Conservation (phyloP, 768 basidiomycete species). For the Pluteus cervinus region DNA sequence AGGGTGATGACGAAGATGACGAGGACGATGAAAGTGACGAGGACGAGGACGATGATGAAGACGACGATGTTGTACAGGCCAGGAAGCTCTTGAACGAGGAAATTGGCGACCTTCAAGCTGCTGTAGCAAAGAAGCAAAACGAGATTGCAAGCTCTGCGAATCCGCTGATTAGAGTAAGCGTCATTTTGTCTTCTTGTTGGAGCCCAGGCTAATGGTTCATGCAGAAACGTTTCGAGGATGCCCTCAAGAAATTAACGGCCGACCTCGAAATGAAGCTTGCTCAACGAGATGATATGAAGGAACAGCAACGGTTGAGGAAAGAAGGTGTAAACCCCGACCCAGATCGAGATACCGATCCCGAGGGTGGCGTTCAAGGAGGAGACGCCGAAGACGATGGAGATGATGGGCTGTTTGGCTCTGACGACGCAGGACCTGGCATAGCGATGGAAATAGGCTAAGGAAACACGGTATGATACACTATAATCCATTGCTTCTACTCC, state of each 20-base stretch:
- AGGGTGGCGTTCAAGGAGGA: slow-evolving; percentile 26
- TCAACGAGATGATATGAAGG: slow-evolving; percentile 76
- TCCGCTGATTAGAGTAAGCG: slow-evolving; percentile 72
- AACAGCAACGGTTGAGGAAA: slow-evolving; percentile 65
- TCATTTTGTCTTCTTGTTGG: not conserved
- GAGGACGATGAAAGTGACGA: slow-evolving; percentile 65
- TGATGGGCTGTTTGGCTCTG: slow-evolving; percentile 43
- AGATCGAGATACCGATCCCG: slow-evolving; percentile 30
- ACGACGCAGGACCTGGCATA: slow-evolving; percentile 28
- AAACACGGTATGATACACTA: not conserved
- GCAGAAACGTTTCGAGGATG: slow-evolving; percentile 91
- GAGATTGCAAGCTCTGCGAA: slow-evolving; percentile 84
- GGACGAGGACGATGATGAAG: slow-evolving; percentile 76
- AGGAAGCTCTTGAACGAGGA: slow-evolving; percentile 83
- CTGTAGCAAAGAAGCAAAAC: slow-evolving; percentile 76
- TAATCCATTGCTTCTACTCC: slow-evolving; percentile 15
- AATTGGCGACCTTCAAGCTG: slow-evolving; percentile 82
- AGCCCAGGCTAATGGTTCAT: slow-evolving; percentile 4
- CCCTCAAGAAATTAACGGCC: slow-evolving; percentile 77
- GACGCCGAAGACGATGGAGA: slow-evolving; percentile 24
- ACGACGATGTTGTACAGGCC: slow-evolving; percentile 74
- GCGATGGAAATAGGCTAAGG: slow-evolving; percentile 31
- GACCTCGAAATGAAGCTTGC: slow-evolving; percentile 82
- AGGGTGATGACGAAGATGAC: slow-evolving; percentile 59
- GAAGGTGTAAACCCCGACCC: slow-evolving; percentile 50